A percentile compares a stretch with the other conserved stretches of the same genome.
Conservation (phyloP, 192 early-diverging fungal genomes). For the Pilaira anomala region DNA sequence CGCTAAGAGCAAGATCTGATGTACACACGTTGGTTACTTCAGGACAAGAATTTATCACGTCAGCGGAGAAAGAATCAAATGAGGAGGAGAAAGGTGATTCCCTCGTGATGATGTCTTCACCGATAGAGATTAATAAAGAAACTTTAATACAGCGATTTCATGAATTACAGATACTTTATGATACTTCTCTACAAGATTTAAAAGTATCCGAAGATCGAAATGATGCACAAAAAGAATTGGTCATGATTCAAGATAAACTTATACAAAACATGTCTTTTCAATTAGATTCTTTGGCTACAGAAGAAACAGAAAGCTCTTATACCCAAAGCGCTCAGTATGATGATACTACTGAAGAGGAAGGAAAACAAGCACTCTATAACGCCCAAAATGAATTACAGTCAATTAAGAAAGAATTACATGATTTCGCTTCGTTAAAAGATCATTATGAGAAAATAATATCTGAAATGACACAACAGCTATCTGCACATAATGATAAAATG, state of each 20-base stretch:
- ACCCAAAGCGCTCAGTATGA: not conserved
- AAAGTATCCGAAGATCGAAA: not conserved
- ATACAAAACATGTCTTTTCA: conserved; percentile 6
- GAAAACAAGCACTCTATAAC: not conserved
- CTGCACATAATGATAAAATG: not conserved
- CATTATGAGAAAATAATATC: conserved; percentile 1
- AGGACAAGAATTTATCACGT: not conserved
- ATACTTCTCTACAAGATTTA: not conserved
- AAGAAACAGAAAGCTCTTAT: not conserved
- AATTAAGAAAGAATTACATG: not conserved
- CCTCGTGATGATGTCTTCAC: not conserved
- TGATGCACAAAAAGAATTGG: not conserved
- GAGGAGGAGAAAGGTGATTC: not conserved
- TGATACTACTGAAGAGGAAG: not conserved
- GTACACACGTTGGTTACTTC: not conserved
- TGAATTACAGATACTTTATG: conserved; percentile 5
- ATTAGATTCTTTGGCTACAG: not conserved
- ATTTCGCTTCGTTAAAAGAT: not conserved
- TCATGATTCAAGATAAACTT: conserved; percentile 1
- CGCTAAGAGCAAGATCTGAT: not conserved
- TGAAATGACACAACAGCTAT: not conserved
- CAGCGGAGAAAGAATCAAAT: not conserved
- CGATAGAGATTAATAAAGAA: conserved; percentile 8
- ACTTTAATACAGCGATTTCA: not conserved
- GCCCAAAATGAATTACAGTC: not conserved